Evolutionary conservation across 129 eudicot genomes (phyloP), one percentile per base, ranked within the genome.

Genomic region (Apium graveolens): DNA sequence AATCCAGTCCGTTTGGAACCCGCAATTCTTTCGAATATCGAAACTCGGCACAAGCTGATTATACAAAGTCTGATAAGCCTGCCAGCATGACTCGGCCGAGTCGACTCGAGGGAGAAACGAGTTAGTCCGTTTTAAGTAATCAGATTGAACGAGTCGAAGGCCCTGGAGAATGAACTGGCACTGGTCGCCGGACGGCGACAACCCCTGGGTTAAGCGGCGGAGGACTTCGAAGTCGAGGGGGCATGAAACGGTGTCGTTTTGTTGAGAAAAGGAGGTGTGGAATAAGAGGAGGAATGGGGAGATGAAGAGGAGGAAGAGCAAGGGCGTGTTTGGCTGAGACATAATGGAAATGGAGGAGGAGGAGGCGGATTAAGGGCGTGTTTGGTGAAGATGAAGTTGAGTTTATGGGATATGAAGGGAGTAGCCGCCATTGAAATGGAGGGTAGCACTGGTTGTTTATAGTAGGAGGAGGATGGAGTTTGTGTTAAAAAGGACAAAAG

Each of bases 21-120:
- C 92, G 77, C 98, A 95, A 27, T 80, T 62, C 11, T 71, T 32
- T n/a, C 92, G 89, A 75, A 91, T 82, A 75, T 91, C 87, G 82
- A 91, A 90, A 21, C 80, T 75, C 34, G 84, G 86, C 69, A 78
- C 75, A 70, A 80, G 85, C 29, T 78, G 82, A 72, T 75, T 43
- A 60, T 83, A 85, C 5, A 91, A 72, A 11, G 83, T 14, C 71
- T 95, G 88, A 82, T 91, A 95, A 10, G 88, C 68, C 39, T 66
- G 39, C 96, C 96, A 91, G 83, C 98, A 95, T 7, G 97, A 77
- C 13, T 83, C 96, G 70, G 98, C 91, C 26, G 97, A 76, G 76
- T 69, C 76, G 14, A 74, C 79, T 73, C 90, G 92, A 37, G 97
- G 97, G 35, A 88, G 85, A 81, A 95, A 95, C 11, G 78, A 83